Conservation (phyloP, 192 early-diverging fungal genomes). For the Glomus cerebriforme region DNA sequence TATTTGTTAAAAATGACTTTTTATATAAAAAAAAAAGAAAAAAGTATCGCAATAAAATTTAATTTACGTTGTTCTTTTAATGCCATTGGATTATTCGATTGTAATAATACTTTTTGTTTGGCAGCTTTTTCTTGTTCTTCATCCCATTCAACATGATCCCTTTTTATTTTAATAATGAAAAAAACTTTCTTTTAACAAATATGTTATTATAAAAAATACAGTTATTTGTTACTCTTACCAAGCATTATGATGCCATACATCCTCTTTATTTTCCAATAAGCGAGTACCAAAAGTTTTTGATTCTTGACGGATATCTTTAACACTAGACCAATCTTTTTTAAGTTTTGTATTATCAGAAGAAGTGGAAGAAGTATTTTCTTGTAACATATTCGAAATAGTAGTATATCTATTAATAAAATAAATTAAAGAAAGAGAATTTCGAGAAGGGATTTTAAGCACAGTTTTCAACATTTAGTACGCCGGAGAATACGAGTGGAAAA, state of each 20-base stretch:
- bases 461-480: too few relatives aligned
- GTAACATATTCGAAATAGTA: background rate
- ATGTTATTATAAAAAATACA: slow-evolving; percentile 5
- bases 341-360: background rate
- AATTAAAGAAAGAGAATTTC: background rate
- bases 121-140: slow-evolving; percentile 82
- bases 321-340: slow-evolving; percentile 18
- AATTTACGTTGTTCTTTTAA: slow-evolving; percentile 53
- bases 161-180: slow-evolving; percentile 34
- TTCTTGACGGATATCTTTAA: slow-evolving; percentile 1
- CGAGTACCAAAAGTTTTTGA: slow-evolving; percentile 70
- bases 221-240: slow-evolving; percentile 60
- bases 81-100: slow-evolving; percentile 70
- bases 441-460: background rate
- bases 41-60: background rate
- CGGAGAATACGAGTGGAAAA: too few relatives aligned
- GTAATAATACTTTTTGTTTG: slow-evolving; percentile 70
- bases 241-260: slow-evolving; percentile 90
- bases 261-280: slow-evolving; percentile 66
- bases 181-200: background rate
- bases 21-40: background rate
- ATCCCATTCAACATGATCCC: slow-evolving; percentile 94
- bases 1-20: too few relatives aligned
- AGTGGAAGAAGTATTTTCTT: background rate
- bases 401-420: background rate